These are phyloP conservation scores for Lasiodiplodia citricola DNA, from an alignment of 2,329 filamentous ascomycete species.

Conservation along the genomic window DNA sequence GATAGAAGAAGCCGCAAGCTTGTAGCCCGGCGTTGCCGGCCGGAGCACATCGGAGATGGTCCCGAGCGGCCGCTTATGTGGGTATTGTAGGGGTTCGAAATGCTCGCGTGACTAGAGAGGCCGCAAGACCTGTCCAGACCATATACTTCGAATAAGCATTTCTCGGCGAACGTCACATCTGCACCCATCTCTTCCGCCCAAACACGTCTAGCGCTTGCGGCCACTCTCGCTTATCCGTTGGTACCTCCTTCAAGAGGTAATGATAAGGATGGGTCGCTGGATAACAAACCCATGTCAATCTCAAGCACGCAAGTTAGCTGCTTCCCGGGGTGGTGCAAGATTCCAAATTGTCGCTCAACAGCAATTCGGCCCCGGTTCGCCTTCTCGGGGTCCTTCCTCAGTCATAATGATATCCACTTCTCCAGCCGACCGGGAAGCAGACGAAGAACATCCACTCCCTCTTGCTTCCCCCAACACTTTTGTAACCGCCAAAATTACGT, in stretches of 20 bases:
- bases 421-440: background rate
- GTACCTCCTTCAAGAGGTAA: conserved; percentile 14
- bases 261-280: conserved; percentile 1
- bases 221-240: background rate
- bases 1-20: background rate
- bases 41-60: background rate
- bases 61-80: background rate
- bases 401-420: background rate
- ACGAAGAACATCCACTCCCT: background rate
- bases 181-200: background rate
- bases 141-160: background rate
- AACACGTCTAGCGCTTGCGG: background rate
- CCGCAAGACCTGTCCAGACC: background rate
- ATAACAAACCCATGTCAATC: background rate
- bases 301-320: background rate
- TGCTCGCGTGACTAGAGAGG: background rate
- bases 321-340: background rate
- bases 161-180: conserved; percentile 5
- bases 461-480: background rate
- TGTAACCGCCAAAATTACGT: background rate
- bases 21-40: too few species aligned
- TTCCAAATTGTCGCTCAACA: background rate
- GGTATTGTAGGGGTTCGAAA: background rate
- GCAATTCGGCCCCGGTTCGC: background rate
- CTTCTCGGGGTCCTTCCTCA: background rate